These are phyloP conservation scores for Huntiella omanensis DNA, from an alignment of 2,329 filamentous ascomycete genomes.

Conservation along the genomic window DNA sequence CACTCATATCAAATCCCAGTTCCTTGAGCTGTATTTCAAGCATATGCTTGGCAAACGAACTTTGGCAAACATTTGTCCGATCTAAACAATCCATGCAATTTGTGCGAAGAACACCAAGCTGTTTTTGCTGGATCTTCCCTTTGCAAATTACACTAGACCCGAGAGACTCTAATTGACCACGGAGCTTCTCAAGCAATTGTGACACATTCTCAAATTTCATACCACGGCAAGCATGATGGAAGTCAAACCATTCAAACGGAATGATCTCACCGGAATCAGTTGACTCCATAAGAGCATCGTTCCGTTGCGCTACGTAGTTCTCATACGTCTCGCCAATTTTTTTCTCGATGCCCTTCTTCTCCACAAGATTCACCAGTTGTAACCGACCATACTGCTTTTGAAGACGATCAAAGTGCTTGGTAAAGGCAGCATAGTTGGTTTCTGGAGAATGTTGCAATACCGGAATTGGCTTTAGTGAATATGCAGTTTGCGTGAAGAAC, in stretches of 20 bases:
- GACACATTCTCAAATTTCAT: slow-evolving; percentile 98
- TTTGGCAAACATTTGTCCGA: slow-evolving; percentile 89
- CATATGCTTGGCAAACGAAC: slow-evolving; percentile 67
- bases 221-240: slow-evolving; percentile 75
- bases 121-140: slow-evolving; percentile 25
- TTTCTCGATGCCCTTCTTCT: slow-evolving; percentile 69
- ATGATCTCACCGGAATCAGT: slow-evolving; percentile 10
- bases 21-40: slow-evolving; percentile 61
- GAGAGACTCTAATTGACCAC: slow-evolving; percentile 45
- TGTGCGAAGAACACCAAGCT: slow-evolving; percentile 67
- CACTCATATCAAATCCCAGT: slow-evolving; percentile 57
- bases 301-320: slow-evolving; percentile 44
- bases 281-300: slow-evolving; percentile 23
- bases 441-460: slow-evolving; percentile 63
- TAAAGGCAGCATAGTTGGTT: slow-evolving; percentile 61
- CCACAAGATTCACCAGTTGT: slow-evolving; percentile 68
- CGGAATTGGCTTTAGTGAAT: slow-evolving; percentile 76
- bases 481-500: slow-evolving; percentile 89
- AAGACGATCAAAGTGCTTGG: slow-evolving; percentile 58
- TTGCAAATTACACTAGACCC: slow-evolving; percentile 47
- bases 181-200: slow-evolving; percentile 52
- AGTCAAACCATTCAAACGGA: slow-evolving; percentile 91
- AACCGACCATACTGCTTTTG: slow-evolving; percentile 52
- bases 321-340: slow-evolving; percentile 66
- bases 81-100: slow-evolving; percentile 99